These are phyloP conservation scores for Cyathus striatus DNA, from an alignment of 768 basidiomycete species.

Conservation along the genomic window DNA sequence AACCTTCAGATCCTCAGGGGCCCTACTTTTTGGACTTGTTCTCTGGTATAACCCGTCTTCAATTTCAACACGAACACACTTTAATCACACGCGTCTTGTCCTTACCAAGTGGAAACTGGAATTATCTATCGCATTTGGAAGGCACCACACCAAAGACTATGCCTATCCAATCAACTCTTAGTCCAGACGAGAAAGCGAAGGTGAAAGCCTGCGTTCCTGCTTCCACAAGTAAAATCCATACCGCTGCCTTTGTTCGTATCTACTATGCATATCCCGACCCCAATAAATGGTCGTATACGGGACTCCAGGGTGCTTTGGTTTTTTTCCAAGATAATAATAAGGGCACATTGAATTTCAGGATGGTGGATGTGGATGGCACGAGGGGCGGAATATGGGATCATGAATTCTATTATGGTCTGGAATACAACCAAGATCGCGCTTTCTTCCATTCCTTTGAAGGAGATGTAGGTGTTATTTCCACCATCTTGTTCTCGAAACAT, in stretches of 20 bases:
- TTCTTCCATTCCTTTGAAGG: constrained; percentile 92
- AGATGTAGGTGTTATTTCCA: constrained; percentile 61
- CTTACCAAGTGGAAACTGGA: too few species aligned
- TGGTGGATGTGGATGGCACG: constrained; percentile 83
- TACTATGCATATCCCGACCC: constrained; percentile 86
- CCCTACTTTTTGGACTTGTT: too few species aligned
- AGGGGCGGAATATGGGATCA: constrained; percentile 92
- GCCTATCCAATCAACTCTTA: constrained; percentile 70
- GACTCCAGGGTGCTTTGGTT: constrained; percentile 81
- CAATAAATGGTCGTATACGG: constrained; percentile 79
- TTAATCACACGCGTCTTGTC: too few species aligned
- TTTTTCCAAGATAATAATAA: constrained; percentile 59
- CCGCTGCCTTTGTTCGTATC: constrained; percentile 79
- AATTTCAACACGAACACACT: too few species aligned
- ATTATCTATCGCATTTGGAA: too few species aligned
- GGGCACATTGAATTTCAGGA: constrained; percentile 57
- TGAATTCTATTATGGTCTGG: constrained; percentile 79
- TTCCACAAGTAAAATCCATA: constrained; percentile 67
- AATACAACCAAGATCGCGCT: constrained; percentile 77
- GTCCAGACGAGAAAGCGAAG: constrained; percentile 70
- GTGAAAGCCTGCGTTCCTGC: constrained; percentile 60
- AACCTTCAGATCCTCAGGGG: too few species aligned
- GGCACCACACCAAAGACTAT: constrained; percentile 41
- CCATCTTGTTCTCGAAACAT: not conserved
- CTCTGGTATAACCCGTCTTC: too few species aligned